Base-by-base conservation (phyloP, 2,329 filamentous ascomycete genomes). In the Rugonectria rugulosa region DNA sequence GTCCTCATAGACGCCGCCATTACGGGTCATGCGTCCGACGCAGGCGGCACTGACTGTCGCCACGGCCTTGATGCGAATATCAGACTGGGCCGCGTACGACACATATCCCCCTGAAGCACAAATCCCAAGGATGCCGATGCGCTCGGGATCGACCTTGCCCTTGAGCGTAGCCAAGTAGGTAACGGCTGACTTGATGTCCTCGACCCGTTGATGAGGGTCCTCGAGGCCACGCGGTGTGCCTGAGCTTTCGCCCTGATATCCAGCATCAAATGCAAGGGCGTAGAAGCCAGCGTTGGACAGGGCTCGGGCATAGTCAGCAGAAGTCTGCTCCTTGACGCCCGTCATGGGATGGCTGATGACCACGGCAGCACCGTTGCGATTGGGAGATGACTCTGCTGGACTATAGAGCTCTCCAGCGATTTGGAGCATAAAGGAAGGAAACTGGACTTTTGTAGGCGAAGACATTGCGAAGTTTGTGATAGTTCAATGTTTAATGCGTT, bases 121-220 rank as follows among this genome's bases (percentile, higher is more conserved):
- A 41, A 78, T 73, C 1, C 76, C 76, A 0, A 77, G 57, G 60
- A 51, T 20, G 10, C 53, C 46, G 10, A 56, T 56, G 6, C 41
- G 31, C 5, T 34, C 31, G 41, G 74, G 63, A 17, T 77, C 69
- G 6, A 47, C 57, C 1, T 59, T 41, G 19, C 15, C 14, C 2
- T 64, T 63, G 4, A 54, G 64, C 6, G 45, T 46, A 7, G 59
- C 27, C 2, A 77, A 60, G 49, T 69, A 77, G 12, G 67, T 70
- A 10, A 74, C 73, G 6, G 69, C 75, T 21, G 56, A 48, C 31
- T 67, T 70, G 50, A 71, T 61, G 36, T 77, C 75, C 34, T 74
- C 70, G 10, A 70, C 70, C 9, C 75, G 73, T 51, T 77, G 73
- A 47, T 73, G 68, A 70, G 75, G 73, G 46, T 76, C 70, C 60